Evolutionary conservation across 2,329 filamentous ascomycete genomes (phyloP).

Genomic region (Cladosporium colombiae): DNA sequence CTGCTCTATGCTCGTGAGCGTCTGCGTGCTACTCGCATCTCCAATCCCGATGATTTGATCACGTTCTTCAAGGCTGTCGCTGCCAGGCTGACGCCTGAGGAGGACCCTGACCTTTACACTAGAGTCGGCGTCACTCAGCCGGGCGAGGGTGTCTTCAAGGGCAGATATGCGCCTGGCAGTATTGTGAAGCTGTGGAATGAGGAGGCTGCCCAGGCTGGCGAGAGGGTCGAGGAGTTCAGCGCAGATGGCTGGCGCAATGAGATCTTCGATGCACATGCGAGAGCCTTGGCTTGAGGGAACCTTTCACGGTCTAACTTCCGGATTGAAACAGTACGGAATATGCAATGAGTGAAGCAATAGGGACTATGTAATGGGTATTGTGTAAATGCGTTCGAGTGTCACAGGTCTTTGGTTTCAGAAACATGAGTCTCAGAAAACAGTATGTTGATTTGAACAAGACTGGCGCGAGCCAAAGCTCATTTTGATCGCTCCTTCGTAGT

Average conservation of each 20-base stretch:
- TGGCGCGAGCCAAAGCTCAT: background rate
- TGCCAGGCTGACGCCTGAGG: conserved; percentile 69
- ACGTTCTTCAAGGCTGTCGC: conserved; percentile 82
- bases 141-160: conserved; percentile 69
- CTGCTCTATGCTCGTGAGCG: conserved; percentile 83
- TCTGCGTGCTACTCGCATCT: conserved; percentile 79
- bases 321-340: background rate
- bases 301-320: background rate
- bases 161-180: conserved; percentile 85
- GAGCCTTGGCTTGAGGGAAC: conserved; percentile 19
- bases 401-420: background rate
- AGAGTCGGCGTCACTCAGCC: conserved; percentile 68
- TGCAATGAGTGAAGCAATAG: background rate
- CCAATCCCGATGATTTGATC: conserved; percentile 73
- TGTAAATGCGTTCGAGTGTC: background rate
- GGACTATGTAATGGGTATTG: background rate
- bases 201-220: conserved; percentile 68
- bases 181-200: conserved; percentile 88
- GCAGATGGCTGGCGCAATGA: conserved; percentile 78
- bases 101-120: conserved; percentile 75
- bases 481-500: background rate
- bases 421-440: background rate
- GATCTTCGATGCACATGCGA: conserved; percentile 63
- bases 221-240: conserved; percentile 73
- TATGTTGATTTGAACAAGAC: background rate